phyloP scores from a whole-genome alignment of 148 eudicot genomes.

The Salicornia ramosissima region DNA sequence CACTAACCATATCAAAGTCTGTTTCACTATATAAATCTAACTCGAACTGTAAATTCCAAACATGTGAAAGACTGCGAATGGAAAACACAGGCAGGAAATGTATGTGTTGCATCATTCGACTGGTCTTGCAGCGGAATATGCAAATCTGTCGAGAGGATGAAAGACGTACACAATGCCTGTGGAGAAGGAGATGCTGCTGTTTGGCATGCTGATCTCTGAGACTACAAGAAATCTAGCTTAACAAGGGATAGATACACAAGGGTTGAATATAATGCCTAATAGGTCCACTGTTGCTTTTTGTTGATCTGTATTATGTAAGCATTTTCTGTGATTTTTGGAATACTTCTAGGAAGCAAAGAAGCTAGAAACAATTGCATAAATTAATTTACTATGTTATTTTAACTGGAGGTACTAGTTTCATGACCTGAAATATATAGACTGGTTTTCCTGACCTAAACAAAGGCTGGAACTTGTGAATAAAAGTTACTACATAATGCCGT shows the following conservation, averaged over 20 bases:
- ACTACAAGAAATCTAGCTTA: neutral
- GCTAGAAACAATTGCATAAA: neutral
- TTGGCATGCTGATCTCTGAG: conserved; percentile 49
- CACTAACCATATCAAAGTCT: neutral
- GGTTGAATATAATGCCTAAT: neutral
- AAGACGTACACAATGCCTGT: conserved; percentile 55
- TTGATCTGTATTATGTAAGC: neutral
- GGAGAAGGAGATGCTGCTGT: conserved; percentile 74
- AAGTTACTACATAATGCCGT: neutral
- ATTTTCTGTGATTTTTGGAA: conserved; percentile 9
- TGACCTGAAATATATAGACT: neutral
- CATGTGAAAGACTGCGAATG: conserved; percentile 63
- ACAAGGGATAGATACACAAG: neutral
- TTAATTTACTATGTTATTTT: neutral
- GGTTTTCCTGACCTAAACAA: neutral
- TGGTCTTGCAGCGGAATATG: conserved; percentile 96
- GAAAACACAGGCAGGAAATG: conserved; percentile 63
- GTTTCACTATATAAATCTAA: neutral
- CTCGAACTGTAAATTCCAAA: neutral
- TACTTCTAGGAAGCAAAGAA: neutral
- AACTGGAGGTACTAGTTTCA: neutral
- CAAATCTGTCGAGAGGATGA: conserved; percentile 80
- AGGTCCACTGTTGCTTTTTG: neutral
- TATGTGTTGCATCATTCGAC: conserved; percentile 86
- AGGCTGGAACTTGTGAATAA: neutral